Conservation (phyloP, 2,329 filamentous ascomycete species). For the Mycosphaerelloides madeirae region DNA sequence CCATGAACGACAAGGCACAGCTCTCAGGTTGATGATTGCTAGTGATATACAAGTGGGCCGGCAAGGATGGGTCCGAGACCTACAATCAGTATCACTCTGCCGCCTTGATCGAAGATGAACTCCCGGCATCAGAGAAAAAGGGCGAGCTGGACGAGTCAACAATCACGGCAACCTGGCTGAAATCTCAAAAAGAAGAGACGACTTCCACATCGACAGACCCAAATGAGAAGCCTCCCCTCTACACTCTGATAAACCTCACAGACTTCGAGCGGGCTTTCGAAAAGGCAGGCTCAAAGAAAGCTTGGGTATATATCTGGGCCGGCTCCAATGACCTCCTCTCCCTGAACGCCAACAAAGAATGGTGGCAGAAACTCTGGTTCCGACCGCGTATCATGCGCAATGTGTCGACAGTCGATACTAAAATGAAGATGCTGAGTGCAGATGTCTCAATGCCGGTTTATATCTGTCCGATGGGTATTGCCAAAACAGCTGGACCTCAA, state of each 20-base stretch:
- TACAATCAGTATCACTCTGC: constrained; percentile 52
- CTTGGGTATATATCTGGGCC: constrained; percentile 44
- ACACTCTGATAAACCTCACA: constrained; percentile 44
- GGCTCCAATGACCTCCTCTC: constrained; percentile 49
- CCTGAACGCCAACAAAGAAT: constrained; percentile 40
- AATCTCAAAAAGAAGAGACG: constrained; percentile 27
- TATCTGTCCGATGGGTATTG: constrained; percentile 30
- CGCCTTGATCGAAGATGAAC: constrained; percentile 37
- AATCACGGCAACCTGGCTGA: constrained; percentile 28
- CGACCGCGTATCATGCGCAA: constrained; percentile 45
- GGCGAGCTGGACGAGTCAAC: constrained; percentile 33
- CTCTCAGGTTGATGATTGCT: constrained; percentile 1
- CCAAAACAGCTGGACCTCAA: constrained; percentile 7
- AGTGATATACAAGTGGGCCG: constrained; percentile 50
- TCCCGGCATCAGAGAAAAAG: constrained; percentile 42
- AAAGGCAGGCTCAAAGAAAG: constrained; percentile 34
- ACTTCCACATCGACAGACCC: constrained; percentile 16
- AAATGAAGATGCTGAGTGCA: constrained; percentile 30
- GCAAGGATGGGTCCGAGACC: constrained; percentile 50
- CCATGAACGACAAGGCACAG: background rate
- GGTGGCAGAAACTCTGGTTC: constrained; percentile 43
- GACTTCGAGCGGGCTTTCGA: constrained; percentile 43
- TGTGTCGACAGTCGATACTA: constrained; percentile 35
- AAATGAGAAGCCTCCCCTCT: constrained; percentile 42
- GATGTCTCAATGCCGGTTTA: constrained; percentile 35